Evolutionary conservation across 176 grass and related monocot species (phyloP).

Genomic region (Oryza glaberrima): DNA sequence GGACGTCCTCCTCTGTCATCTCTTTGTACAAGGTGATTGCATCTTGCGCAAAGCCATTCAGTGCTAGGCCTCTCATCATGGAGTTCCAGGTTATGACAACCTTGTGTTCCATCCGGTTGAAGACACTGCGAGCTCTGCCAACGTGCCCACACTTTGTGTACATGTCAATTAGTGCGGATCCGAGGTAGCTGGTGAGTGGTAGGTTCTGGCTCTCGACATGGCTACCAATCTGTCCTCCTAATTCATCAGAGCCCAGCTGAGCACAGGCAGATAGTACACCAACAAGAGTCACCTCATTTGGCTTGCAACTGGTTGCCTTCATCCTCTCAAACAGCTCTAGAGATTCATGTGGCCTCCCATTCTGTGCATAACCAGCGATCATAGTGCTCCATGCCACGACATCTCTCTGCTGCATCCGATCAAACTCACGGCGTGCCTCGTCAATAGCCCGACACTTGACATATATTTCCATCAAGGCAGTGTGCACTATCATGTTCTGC

Average conservation of each 20-base stretch:
- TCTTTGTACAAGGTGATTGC: slow-evolving; percentile 48
- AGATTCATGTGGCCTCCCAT: slow-evolving; percentile 67
- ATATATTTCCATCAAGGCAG: slow-evolving; percentile 85
- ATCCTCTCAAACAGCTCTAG: slow-evolving; percentile 82
- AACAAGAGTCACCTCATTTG: slow-evolving; percentile 80
- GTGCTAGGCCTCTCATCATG: slow-evolving; percentile 81
- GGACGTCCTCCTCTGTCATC: slow-evolving; percentile 54
- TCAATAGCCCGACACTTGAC: slow-evolving; percentile 74
- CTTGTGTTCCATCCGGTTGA: slow-evolving; percentile 69
- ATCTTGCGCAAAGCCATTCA: slow-evolving; percentile 73
- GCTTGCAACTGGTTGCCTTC: slow-evolving; percentile 66
- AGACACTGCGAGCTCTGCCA: slow-evolving; percentile 58
- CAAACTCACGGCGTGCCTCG: slow-evolving; percentile 74
- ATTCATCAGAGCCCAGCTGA: slow-evolving; percentile 70
- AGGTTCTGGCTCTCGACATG: slow-evolving; percentile 59
- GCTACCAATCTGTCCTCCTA: slow-evolving; percentile 64
- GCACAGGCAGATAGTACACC: slow-evolving; percentile 73
- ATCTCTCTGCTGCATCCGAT: slow-evolving; percentile 66
- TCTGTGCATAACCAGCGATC: slow-evolving; percentile 85
- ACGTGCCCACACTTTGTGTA: slow-evolving; percentile 76
- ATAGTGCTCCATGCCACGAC: slow-evolving; percentile 85
- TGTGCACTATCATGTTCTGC: slow-evolving; percentile 69
- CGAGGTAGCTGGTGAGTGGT: slow-evolving; percentile 59
- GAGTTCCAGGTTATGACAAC: slow-evolving; percentile 82
- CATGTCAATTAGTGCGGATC: slow-evolving; percentile 77